phyloP scores from a whole-genome alignment of 2,329 filamentous ascomycete genomes.

The Epichloe hybrida region DNA sequence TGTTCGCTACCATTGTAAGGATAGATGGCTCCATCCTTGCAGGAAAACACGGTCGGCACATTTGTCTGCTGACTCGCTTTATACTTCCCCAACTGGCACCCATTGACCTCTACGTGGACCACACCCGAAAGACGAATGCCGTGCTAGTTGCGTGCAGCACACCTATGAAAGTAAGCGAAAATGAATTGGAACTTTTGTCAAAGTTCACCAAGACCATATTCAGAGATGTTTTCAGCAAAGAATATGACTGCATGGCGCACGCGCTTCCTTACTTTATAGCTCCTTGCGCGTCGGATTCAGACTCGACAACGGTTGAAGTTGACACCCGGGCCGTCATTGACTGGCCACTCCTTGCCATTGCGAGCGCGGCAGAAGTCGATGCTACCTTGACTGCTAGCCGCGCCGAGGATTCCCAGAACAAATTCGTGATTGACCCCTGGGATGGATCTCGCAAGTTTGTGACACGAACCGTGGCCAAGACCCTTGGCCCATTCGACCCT shows the following conservation, averaged over 20 bases:
- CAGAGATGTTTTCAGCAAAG: slow-evolving; percentile 78
- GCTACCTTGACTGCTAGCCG: not conserved
- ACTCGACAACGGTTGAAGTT: not conserved
- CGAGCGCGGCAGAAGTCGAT: slow-evolving; percentile 17
- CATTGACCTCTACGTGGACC: slow-evolving; percentile 61
- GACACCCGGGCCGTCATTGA: slow-evolving; percentile 31
- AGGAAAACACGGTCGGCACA: slow-evolving; percentile 42
- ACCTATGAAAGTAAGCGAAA: slow-evolving; percentile 29
- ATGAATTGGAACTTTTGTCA: slow-evolving; percentile 43
- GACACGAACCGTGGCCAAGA: slow-evolving; percentile 35
- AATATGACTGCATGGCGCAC: slow-evolving; percentile 48
- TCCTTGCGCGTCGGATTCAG: slow-evolving; percentile 28
- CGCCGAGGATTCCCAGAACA: slow-evolving; percentile 28
- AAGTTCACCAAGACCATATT: slow-evolving; percentile 66
- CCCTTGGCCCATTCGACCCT: slow-evolving; percentile 49
- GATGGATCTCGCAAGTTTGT: slow-evolving; percentile 53
- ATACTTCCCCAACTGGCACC: slow-evolving; percentile 48
- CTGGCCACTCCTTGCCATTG: slow-evolving; percentile 40
- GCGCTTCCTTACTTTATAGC: slow-evolving; percentile 76
- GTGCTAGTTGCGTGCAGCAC: slow-evolving; percentile 30
- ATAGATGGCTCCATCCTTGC: slow-evolving; percentile 44
- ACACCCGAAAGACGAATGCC: slow-evolving; percentile 45
- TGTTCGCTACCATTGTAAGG: slow-evolving; percentile 50
- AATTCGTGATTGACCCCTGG: slow-evolving; percentile 42
- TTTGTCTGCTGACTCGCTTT: slow-evolving; percentile 59